Conservation (phyloP, 139 green algal genomes). For the Choricystis sp. region DNA sequence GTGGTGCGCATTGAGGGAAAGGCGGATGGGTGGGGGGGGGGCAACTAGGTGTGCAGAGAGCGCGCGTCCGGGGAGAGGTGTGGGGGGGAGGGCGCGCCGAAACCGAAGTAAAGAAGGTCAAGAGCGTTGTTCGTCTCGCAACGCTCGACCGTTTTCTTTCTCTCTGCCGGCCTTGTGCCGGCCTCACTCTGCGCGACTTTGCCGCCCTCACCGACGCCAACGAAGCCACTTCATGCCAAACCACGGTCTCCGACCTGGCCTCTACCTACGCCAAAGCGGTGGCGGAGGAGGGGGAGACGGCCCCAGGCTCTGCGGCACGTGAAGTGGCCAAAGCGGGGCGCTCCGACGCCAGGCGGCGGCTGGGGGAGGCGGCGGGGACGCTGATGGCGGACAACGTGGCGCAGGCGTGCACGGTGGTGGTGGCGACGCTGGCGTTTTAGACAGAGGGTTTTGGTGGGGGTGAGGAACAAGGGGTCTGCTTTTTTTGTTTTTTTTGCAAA, state of each 20-base stretch:
- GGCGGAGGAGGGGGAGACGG: slow-evolving; percentile 73
- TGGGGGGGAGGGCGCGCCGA: too few species aligned
- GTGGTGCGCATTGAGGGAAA: too few species aligned
- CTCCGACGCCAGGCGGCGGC: slow-evolving; percentile 94
- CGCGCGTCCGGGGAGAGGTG: too few species aligned
- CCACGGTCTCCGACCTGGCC: slow-evolving; percentile 6
- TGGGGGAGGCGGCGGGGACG: slow-evolving; percentile 45
- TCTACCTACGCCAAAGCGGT: slow-evolving; percentile 73
- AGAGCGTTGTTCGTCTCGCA: too few species aligned
- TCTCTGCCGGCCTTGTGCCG: too few species aligned
- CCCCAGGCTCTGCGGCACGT: slow-evolving; percentile 54
- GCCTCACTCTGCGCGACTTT: slow-evolving; percentile 12
- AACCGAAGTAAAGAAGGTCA: too few species aligned
- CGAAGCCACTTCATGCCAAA: slow-evolving; percentile 4
- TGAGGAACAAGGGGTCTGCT: background rate
- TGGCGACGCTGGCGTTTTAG: slow-evolving; percentile 93
- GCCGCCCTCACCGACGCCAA: slow-evolving; percentile 11
- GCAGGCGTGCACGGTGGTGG: slow-evolving; percentile 83
- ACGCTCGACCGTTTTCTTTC: too few species aligned
- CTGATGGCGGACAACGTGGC: slow-evolving; percentile 92
- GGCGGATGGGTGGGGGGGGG: too few species aligned
- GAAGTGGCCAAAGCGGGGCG: slow-evolving; percentile 55
- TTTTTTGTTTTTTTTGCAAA: background rate
- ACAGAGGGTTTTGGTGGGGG: slow-evolving; percentile 36
- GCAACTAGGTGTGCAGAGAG: too few species aligned